Evolutionary conservation across 2,329 filamentous ascomycete species (phyloP), one percentile per base, ranked within the genome.

Genomic region (Chrysosporium queenslandicum): DNA sequence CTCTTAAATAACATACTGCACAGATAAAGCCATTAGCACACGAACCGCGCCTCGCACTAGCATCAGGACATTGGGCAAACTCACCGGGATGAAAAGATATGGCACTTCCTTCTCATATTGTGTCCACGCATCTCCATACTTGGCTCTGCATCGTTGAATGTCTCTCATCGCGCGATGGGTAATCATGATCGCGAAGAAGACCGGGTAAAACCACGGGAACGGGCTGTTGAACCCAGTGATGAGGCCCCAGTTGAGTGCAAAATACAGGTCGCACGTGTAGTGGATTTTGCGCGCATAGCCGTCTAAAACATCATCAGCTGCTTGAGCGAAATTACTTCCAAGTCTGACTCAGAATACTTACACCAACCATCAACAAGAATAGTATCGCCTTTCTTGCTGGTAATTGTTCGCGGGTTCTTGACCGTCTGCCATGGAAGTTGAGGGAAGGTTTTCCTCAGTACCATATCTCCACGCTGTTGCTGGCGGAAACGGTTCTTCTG

Each of bases 401-500:
- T 76, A 66, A 95, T 90, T 39, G 78, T 82, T 67, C 85, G 82
- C 42, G 89, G 88, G 71, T 94, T 90, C 60, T 87, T 72, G 55
- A 95, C 69, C 3, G 82, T 83, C 68, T 86, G 86, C 84, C 87
- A 96, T 6, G 87, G 88, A n/a, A 95, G 78, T 68, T 91, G 86
- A 4, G 90, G 89, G 74, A 95, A 94, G 2, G 87, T 83, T 61
- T 83, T 86, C 61, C 89, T 85, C 66, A 81, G 74, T 49, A 84
- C 70, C 49, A 68, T 60, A 29, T 58, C 53, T 37, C 82, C 82
- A 55, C 84, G 81, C 71, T 94, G 87, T 70, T 81, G 77, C 58
- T 85, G 80, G 52, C 89, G 83, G 80, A 91, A 95, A 58, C 86
- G 83, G 73, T 94, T 95, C 80, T 95, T 95, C 71, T 95, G 89